These are phyloP conservation scores for Alternaria ventricosa DNA, from an alignment of 2,329 filamentous ascomycete genomes.

Conservation along the genomic window DNA sequence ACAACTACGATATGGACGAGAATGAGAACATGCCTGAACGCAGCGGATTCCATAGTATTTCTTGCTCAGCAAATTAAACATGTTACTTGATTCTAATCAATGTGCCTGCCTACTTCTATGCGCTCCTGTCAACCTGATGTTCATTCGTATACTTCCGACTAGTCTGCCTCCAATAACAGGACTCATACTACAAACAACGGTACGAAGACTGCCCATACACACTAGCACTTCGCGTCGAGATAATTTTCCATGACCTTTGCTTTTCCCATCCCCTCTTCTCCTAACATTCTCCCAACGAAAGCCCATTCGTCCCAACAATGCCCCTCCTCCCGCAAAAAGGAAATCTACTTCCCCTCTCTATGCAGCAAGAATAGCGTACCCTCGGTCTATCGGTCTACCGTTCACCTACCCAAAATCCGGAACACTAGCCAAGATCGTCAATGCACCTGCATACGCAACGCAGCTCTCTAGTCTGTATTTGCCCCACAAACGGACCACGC, in stretches of 20 bases:
- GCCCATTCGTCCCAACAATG: neutral
- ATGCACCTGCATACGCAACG: neutral
- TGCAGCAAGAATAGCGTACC: neutral
- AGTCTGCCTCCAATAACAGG: neutral
- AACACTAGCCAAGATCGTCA: neutral
- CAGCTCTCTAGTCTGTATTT: neutral
- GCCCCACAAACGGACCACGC: neutral
- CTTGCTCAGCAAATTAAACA: slow-evolving; percentile 7
- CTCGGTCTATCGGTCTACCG: neutral
- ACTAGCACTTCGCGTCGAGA: neutral
- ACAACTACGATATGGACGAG: slow-evolving; percentile 13
- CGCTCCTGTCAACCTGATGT: neutral
- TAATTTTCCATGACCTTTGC: neutral
- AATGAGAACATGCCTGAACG: slow-evolving; percentile 17
- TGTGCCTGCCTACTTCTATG: neutral
- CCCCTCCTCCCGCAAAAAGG: neutral
- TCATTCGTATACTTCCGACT: neutral
- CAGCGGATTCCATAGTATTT: slow-evolving; percentile 10
- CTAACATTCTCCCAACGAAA: neutral
- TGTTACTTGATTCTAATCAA: slow-evolving; percentile 1
- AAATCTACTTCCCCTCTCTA: neutral
- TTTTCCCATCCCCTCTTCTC: neutral
- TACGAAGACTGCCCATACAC: neutral
- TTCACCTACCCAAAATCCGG: neutral
- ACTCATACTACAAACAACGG: neutral